phyloP scores from a whole-genome alignment of 345 rosid genomes.

The Excoecaria cochinchinensis region DNA sequence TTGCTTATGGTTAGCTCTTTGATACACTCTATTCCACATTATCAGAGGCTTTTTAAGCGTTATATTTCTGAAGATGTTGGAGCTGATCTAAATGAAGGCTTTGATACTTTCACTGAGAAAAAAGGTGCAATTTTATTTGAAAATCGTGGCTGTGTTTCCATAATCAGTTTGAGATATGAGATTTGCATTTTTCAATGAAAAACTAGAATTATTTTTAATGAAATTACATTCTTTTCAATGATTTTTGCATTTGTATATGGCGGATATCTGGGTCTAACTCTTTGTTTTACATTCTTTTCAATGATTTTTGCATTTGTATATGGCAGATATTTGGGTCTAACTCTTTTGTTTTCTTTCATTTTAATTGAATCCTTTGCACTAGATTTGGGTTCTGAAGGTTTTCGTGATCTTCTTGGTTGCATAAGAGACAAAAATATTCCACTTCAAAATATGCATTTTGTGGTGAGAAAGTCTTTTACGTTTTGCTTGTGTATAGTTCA shows the following conservation, averaged over 20 bases:
- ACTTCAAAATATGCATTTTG: conserved; percentile 93
- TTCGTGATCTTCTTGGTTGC: conserved; percentile 82
- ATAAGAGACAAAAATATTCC: conserved; percentile 77
- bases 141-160: background rate
- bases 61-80: conserved; percentile 72
- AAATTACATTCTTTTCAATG: background rate
- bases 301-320: background rate
- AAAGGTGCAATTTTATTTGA: conserved; percentile 46
- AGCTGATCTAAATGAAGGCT: conserved; percentile 93
- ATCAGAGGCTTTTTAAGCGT: conserved; percentile 87
- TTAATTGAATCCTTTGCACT: conserved; percentile 24
- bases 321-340: conserved; percentile 18
- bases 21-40: conserved; percentile 18
- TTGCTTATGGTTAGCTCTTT: conserved; percentile 20
- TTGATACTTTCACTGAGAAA: conserved; percentile 74
- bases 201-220: background rate
- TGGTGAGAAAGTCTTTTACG: conserved; percentile 50
- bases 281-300: background rate
- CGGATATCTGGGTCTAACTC: conserved; percentile 17
- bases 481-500: conserved; percentile 14
- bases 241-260: conserved; percentile 1
- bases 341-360: conserved; percentile 12
- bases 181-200: background rate
- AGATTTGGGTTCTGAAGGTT: conserved; percentile 90
- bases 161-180: background rate